Evolutionary conservation across 495 filamentous ascomycete species (phyloP), one percentile per base, ranked within the genome.

Genomic region (Copromyces sp.): DNA sequence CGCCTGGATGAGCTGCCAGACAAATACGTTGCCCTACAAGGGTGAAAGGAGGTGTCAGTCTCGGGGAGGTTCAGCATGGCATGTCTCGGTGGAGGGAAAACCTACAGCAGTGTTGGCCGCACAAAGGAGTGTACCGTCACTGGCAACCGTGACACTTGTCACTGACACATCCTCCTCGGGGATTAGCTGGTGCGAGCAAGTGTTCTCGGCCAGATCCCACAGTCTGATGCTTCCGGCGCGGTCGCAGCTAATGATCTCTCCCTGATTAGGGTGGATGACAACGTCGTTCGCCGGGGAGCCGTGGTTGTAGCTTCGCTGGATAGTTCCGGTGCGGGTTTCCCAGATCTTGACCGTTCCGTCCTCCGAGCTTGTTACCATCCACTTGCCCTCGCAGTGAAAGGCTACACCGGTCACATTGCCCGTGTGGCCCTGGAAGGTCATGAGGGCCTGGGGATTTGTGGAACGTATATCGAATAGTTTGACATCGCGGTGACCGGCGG

Each of bases 351-450:
- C 95, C 9, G 94, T 97, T 68, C 94, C 92, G 77, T 99, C 95
- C 80, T 99, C 95, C 44, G 93, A 96, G 82, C 93, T 95, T 4
- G 95, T 99, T n/a, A 98, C 95, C 94, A 99, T 98, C 95, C 95
- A 99, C 82, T 98, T 98, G 12, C 94, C 94, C 80, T 99, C 95
- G 77, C 94, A 97, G 81, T 99, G 95, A 78, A 98, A 99, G 35
- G 94, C 95, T 37, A 99, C 91, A 4, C 96, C 95, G 0, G 95
- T 99, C 79, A 99, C 89, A 76, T 99, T 99, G 75, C 89, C 91
- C 17, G 93, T 96, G 80, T 99, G 95, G 68, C 95, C 95, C 73
- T 98, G 94, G 78, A 99, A 98, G 44, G 91, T 92, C 74, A 97
- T 89, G 4, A 98, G 87, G 0, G 95, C 93, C 71, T 93, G 94